Conservation (phyloP, 2,329 filamentous ascomycete species). For the Botrytis porri region DNA sequence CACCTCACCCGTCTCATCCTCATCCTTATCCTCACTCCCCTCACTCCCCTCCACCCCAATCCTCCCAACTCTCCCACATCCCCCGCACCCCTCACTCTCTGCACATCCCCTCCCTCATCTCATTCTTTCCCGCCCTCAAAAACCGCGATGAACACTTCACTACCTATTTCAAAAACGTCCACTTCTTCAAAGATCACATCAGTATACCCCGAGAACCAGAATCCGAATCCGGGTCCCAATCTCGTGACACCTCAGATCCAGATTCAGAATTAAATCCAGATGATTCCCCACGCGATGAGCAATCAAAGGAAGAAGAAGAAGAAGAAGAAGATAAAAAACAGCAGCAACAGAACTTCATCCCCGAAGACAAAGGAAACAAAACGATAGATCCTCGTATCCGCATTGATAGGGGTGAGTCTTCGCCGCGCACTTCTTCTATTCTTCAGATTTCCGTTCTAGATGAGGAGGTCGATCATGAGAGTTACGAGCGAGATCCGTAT, state of each 20-base stretch:
- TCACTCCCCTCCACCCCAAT: background rate
- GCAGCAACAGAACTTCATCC: background rate
- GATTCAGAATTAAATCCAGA: too few species aligned
- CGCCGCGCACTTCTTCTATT: background rate
- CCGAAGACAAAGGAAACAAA: background rate
- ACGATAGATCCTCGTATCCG: background rate
- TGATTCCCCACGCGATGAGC: background rate
- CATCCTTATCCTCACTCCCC: too few species aligned
- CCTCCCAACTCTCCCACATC: background rate
- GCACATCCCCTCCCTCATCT: background rate
- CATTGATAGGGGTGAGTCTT: background rate
- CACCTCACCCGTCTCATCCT: background rate
- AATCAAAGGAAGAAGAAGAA: background rate
- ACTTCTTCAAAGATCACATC: rapidly evolving
- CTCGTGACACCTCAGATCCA: background rate
- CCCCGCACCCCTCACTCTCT: background rate
- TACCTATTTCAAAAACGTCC: background rate
- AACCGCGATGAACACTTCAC: background rate
- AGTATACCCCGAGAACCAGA: background rate
- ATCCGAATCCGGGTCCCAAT: background rate
- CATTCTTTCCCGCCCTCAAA: background rate
- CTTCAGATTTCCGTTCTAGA: background rate
- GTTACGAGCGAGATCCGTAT: background rate
- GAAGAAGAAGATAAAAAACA: background rate
- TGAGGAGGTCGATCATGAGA: too few species aligned